Base-by-base conservation (phyloP, 805 yeast species). In the Yamadazyma laniorum region DNA sequence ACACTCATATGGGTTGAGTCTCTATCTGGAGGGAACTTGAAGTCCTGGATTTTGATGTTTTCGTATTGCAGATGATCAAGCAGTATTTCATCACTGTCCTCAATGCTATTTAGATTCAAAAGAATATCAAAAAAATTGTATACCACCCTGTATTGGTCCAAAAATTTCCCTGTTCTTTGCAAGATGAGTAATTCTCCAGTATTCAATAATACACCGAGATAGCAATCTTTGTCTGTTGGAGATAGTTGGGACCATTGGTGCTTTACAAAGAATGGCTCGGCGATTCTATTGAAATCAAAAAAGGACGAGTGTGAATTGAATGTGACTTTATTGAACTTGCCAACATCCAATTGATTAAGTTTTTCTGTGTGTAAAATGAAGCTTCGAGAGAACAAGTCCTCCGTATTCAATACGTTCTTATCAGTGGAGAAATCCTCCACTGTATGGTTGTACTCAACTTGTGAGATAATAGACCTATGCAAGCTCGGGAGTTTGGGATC, bases 401-500 rank as follows among this genome's bases (percentile, higher is more conserved):
- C 51, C 3, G 59, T 43, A 26, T 58, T 58, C 21, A 62, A 42
- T 3, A 51, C 37, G 9, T 42, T 48, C 4, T 47, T 16, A 14
- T 23, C 29, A 22, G 16, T 37, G 9, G 34, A 21, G 15, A 28
- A 17, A 19, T 32, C 33, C 11, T 18, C 15, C 5, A 27, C 3
- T 11, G 29, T 16, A 17, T 29, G 28, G 22, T 37, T 32, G 14
- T n/a, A 32, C 9, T 26, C 33, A 19, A 19, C 31, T 18, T 38
- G 45, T 3, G 47, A 35, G 4, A 47, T 37, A 15, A 64, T 44
- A n/a, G 58, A 44, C 27, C 53, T 58, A 26, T 56, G 59, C 14
- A 59, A 48, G 14, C 53, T 45, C 2, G 73, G 73, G 4, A 63
- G 54, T 38, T 58, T 58, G 16, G 73, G 72, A 22, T 67, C 73